Percentiles rank a stretch among this genome's conserved stretches.
Evolutionary conservation across 495 filamentous ascomycete species (phyloP).

Genomic region (Cercophora scortea): DNA sequence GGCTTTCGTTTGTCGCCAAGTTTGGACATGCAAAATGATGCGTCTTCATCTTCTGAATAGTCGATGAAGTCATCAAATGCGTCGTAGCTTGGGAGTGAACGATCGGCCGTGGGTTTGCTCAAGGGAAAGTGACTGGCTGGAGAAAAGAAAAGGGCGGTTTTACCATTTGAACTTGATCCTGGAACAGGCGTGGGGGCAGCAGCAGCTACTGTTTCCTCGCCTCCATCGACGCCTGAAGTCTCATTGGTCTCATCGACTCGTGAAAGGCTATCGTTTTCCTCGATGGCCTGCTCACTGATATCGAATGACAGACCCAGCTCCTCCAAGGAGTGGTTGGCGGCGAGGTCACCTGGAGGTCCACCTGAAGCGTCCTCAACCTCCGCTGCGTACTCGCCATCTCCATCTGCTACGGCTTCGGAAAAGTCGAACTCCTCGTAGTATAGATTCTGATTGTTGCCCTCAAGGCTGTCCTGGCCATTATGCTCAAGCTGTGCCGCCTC

Average conservation of each 20-base stretch:
- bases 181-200: background rate
- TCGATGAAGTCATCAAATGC: conserved; percentile 15
- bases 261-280: background rate
- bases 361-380: background rate
- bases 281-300: background rate
- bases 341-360: conserved; percentile 1
- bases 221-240: background rate
- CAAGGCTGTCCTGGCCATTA: conserved; percentile 1
- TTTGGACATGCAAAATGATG: background rate
- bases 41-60: conserved; percentile 23
- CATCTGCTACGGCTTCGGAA: background rate
- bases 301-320: conserved; percentile 1
- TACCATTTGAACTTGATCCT: conserved; percentile 16
- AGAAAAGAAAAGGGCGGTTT: conserved; percentile 7
- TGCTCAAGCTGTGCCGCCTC: background rate
- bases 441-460: conserved; percentile 2
- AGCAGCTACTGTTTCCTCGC: background rate
- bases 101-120: background rate
- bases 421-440: background rate
- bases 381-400: background rate
- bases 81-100: background rate
- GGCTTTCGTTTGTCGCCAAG: background rate
- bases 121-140: background rate
- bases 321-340: background rate
- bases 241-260: background rate